A percentile compares a stretch with the other conserved stretches of the same genome.
These are phyloP conservation scores for Purpureocillium takamizusanense DNA, from an alignment of 2,329 filamentous ascomycete genomes.

Conservation along the genomic window DNA sequence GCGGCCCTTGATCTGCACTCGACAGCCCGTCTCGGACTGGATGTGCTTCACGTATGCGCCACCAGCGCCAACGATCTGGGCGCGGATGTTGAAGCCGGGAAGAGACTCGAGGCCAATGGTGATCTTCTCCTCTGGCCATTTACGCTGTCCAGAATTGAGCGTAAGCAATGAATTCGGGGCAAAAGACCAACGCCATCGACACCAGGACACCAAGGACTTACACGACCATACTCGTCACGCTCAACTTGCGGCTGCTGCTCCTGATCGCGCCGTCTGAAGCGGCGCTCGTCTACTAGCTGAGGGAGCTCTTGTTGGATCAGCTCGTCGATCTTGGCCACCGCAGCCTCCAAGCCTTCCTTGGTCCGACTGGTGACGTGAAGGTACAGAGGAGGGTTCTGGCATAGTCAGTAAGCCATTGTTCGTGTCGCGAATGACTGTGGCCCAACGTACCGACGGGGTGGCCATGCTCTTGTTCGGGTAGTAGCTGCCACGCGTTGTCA, in stretches of 20 bases:
- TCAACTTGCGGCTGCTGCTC: constrained; percentile 67
- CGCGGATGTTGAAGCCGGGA: constrained; percentile 89
- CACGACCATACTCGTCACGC: constrained; percentile 81
- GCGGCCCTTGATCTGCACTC: constrained; percentile 95
- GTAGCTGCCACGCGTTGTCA: constrained; percentile 94
- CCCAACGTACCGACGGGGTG: constrained; percentile 67
- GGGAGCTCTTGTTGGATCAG: constrained; percentile 94
- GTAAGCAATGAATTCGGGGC: constrained; percentile 5
- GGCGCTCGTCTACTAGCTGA: constrained; percentile 86
- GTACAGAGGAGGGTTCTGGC: constrained; percentile 82
- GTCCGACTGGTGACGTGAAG: constrained; percentile 90
- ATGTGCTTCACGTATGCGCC: constrained; percentile 98
- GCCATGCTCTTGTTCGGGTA: constrained; percentile 98
- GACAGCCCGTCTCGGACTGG: constrained; percentile 87
- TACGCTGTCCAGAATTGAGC: constrained; percentile 52
- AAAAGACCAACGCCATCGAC: too few relatives aligned
- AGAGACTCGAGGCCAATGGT: constrained; percentile 85
- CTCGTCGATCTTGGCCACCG: constrained; percentile 82
- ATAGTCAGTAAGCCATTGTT: constrained; percentile 2
- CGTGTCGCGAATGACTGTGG: background rate
- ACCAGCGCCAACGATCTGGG: constrained; percentile 89
- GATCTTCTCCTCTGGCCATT: constrained; percentile 98
- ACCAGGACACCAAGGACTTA: too few relatives aligned
- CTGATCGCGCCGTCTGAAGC: constrained; percentile 76
- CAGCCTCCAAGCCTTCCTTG: constrained; percentile 85